These are phyloP conservation scores for Glutinoglossum americanum DNA, from an alignment of 495 filamentous ascomycete species.

Conservation along the genomic window DNA sequence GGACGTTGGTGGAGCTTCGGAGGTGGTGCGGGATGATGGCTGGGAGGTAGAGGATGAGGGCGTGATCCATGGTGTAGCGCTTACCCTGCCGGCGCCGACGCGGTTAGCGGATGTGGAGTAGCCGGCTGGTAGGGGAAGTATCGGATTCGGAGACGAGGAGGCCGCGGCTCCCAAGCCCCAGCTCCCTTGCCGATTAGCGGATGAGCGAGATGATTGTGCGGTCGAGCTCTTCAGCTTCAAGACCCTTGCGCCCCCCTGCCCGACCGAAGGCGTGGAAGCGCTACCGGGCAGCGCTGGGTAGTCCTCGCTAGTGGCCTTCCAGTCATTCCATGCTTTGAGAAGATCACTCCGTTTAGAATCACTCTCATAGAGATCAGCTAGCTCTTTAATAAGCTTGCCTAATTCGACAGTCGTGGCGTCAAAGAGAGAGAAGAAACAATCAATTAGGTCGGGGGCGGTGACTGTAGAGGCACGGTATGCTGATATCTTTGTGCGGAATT, in stretches of 20 bases:
- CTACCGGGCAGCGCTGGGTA: conserved; percentile 73
- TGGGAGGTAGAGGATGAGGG: conserved; percentile 11
- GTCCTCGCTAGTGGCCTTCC: conserved; percentile 89
- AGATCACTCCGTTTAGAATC: conserved; percentile 46
- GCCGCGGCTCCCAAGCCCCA: conserved; percentile 26
- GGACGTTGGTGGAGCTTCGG: conserved; percentile 10
- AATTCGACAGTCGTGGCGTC: conserved; percentile 58
- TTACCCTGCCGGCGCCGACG: conserved; percentile 19
- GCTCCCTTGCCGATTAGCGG: conserved; percentile 28
- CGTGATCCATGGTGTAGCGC: conserved; percentile 30
- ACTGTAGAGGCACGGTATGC: conserved; percentile 44
- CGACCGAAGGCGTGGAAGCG: conserved; percentile 26
- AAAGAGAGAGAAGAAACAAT: conserved; percentile 63
- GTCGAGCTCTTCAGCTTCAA: conserved; percentile 59
- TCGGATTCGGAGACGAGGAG: conserved; percentile 14
- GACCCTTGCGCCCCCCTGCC: conserved; percentile 36
- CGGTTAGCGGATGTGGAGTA: conserved; percentile 14
- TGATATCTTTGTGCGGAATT: conserved; percentile 61
- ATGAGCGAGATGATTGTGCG: conserved; percentile 44
- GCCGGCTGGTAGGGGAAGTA: conserved; percentile 17
- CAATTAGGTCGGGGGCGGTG: conserved; percentile 52
- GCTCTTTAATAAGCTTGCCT: conserved; percentile 75
- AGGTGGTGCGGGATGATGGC: conserved; percentile 7
- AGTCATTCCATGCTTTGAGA: conserved; percentile 73
- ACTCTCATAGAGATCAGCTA: conserved; percentile 84